A percentile compares a stretch with the other conserved stretches of the same genome.
These are phyloP conservation scores for Monilinia fructicola DNA, from an alignment of 2,329 filamentous ascomycete genomes.

Conservation along the genomic window DNA sequence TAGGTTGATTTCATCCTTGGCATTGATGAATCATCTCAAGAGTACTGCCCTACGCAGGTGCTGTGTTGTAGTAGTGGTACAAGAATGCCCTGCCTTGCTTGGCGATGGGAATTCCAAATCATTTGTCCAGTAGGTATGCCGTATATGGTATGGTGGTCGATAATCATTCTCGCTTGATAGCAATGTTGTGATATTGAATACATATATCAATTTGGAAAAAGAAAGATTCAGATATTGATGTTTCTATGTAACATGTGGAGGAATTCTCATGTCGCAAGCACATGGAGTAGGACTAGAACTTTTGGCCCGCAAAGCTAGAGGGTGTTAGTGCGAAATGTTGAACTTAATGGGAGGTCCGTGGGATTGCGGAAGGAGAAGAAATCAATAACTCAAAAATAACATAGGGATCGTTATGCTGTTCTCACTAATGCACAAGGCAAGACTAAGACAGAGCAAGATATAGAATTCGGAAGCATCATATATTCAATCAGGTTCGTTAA, in stretches of 20 bases:
- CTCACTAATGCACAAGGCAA: not conserved
- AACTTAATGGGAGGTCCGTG: not conserved
- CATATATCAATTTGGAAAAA: not conserved
- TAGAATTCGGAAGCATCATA: not conserved
- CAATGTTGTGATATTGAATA: not conserved
- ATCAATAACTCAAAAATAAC: not conserved
- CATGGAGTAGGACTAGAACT: not conserved
- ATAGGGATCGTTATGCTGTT: not conserved
- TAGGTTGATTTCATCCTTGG: not conserved
- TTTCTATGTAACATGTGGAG: too few species aligned
- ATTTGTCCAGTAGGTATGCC: not conserved
- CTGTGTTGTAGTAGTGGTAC: not conserved
- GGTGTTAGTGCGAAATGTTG: not conserved
- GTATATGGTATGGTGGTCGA: not conserved
- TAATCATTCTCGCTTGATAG: not conserved
- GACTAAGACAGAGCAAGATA: not conserved
- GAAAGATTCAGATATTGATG: not conserved
- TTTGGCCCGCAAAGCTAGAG: not conserved
- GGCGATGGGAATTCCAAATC: conserved; percentile 4
- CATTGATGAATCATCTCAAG: not conserved
- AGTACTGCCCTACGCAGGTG: not conserved
- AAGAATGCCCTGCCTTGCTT: conserved; percentile 4
- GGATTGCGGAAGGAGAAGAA: not conserved
- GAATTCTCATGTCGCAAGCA: not conserved
- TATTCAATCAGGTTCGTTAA: not conserved